Base-by-base conservation (phyloP, 1,139 yeast species). In the Diutina ranongensis region DNA sequence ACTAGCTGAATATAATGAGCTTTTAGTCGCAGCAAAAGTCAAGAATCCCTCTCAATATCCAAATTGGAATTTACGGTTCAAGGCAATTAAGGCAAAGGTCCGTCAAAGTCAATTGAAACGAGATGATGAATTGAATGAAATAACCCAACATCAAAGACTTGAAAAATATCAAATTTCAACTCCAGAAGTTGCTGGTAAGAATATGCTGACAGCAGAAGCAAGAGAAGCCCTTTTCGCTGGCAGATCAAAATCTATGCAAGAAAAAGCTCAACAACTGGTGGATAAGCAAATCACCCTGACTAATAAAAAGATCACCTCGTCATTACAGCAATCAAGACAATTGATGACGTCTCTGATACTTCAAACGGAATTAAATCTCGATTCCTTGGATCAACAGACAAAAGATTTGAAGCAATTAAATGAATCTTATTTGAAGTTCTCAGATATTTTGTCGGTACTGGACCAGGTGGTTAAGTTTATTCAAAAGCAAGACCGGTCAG, bases 401-500 rank as follows among this genome's bases (percentile, higher is more conserved):
- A 66, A 69, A 40, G 74, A 76, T 42, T 63, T 83, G 49, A 52
- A 60, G 7, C 62, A 64, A 31, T 65, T 81, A 50, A 74, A 78
- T 47, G 71, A 71, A 38, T 70, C 73, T 41, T 78, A 81, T 51
- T 76, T 78, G 45, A 71, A 70, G 47, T 60, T 82, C 46, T 50
- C 48, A n/a, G 21, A 44, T 1, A 47, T 51, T 3, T 64, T 83
- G 46, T 63, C 66, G 46, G 76, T 73, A 44, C 77, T 85, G 1
- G 70, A 67, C 46, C 68, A 71, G 40, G 70, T 83, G 42, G 84
- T 83, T 40, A 68, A 70, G 51, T 73, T 79, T 48, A 76, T 83
- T 47, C 86, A 82, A 54, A 77, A 77, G 54, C 84, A 85, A 45
- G 87, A 83, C 54, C 67, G 71, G 47, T 63, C 71, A 50, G 92